Base-by-base conservation (phyloP, 441 rosid species). In the Erodium chrysanthum region DNA sequence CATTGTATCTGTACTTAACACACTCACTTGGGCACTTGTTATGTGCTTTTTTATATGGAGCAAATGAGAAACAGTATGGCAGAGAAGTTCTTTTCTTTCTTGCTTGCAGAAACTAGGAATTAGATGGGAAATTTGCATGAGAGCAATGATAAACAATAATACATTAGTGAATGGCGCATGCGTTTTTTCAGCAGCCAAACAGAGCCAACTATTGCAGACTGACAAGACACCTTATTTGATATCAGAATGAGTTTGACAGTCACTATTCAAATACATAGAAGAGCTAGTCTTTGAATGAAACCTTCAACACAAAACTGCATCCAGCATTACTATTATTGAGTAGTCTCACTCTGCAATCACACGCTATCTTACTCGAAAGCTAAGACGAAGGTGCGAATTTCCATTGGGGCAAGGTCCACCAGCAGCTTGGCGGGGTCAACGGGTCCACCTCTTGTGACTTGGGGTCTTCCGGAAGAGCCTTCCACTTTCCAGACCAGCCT, bases 361-460 rank as follows among this genome's bases (percentile, higher is more conserved):
- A 10, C 20, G 11, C 21, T 58, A 69, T 61, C 58, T 61, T 58
- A 68, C 29, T 64, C 11, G 0, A 81, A 70, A 46, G 54, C 69
- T 0, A 79, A 66, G 0, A 82, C 25, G 15, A 82, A 82, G 9
- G 85, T 82, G 4, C 85, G 78, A 65, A 82, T 79, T 70, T 79
- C 85, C 83, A 79, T 75, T 11, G 85, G 85, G 71, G 81, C 85
- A 60, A 82, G 79, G 50, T 77, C 79, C 61, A 82, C 83, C 33
- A 73, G 71, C 58, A 79, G 66, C 31, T 65, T 54, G 11, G 33
- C n/a, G 3, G 74, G 75, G 76, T 82, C 80, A 63, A 77, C 80
- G 3, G 80, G 73, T 62, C 78, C 74, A 69, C 85, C 81, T 25
- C 76, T 77, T 10, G 52, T 66, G 48, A 68, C 80, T 35, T 75